Conservation (phyloP, 257 asterid species). For the Haberlea rhodopensis region DNA sequence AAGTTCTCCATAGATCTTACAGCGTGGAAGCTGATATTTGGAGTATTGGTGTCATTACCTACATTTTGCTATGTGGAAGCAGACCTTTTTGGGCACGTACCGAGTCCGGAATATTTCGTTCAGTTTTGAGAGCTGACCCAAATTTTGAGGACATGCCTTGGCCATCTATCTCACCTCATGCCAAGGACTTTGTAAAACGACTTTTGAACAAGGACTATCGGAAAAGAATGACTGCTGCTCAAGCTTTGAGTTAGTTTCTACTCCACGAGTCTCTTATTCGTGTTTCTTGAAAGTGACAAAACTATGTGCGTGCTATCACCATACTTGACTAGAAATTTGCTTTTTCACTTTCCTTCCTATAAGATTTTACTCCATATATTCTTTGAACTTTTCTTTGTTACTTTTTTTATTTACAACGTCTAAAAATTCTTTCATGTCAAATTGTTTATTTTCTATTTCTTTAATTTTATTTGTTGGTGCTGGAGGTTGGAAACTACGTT, state of each 20-base stretch:
- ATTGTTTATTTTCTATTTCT: not conserved
- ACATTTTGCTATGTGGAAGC: constrained; percentile 92
- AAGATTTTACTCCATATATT: not conserved
- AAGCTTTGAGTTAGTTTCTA: constrained; percentile 83
- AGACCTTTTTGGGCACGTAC: constrained; percentile 99
- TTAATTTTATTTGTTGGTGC: not conserved
- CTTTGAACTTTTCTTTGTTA: not conserved
- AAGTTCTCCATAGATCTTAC: constrained; percentile 93
- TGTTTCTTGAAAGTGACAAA: not conserved
- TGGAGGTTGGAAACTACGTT: not conserved
- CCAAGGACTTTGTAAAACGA: constrained; percentile 84
- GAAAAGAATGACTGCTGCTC: constrained; percentile 98
- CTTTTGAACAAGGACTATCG: constrained; percentile 91
- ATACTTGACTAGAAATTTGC: constrained; percentile 1
- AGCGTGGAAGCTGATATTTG: constrained; percentile 94
- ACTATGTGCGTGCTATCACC: not conserved
- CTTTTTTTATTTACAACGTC: not conserved
- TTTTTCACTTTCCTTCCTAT: not conserved
- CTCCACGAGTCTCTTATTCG: not conserved
- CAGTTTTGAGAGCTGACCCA: constrained; percentile 95
- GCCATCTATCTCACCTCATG: constrained; percentile 83
- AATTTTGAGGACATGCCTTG: constrained; percentile 89
- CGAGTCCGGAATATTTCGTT: constrained; percentile 92
- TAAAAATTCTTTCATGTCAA: no score
- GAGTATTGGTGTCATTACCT: constrained; percentile 95